Percentiles rank a stretch among this genome's conserved stretches.
These are phyloP conservation scores for Paramecium octaurelia DNA, from an alignment of 73 alveolate species.

Conservation along the genomic window DNA sequence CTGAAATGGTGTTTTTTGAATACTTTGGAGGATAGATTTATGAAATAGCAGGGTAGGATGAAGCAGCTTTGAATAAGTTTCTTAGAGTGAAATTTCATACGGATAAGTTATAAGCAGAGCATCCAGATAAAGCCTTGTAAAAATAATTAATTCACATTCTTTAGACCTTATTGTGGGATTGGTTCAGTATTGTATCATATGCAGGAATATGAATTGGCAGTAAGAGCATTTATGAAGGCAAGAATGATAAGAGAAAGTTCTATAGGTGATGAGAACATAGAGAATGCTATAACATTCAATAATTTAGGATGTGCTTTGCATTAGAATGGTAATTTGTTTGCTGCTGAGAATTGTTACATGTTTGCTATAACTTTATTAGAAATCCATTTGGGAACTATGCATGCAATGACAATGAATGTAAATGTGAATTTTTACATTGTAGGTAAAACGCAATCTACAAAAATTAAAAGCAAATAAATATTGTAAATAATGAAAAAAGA, in stretches of 20 bases:
- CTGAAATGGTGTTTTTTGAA: slow-evolving; percentile 31
- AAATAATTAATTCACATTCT: neutral
- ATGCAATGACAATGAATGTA: slow-evolving; percentile 22
- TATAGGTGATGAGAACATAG: slow-evolving; percentile 26
- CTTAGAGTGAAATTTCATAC: slow-evolving; percentile 19
- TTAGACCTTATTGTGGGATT: slow-evolving; percentile 50
- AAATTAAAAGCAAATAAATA: neutral
- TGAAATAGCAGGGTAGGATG: slow-evolving; percentile 45
- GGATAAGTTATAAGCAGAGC: neutral
- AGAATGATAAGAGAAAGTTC: slow-evolving; percentile 13
- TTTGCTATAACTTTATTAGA: slow-evolving; percentile 42
- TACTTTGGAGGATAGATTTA: slow-evolving; percentile 33
- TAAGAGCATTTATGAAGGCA: slow-evolving; percentile 33
- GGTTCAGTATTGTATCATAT: slow-evolving; percentile 41
- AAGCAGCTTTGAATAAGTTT: slow-evolving; percentile 29
- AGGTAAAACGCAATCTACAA: neutral
- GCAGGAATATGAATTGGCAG: slow-evolving; percentile 36
- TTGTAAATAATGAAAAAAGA: neutral
- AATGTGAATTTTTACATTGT: neutral
- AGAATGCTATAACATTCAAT: slow-evolving; percentile 8
- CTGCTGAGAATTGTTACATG: slow-evolving; percentile 9
- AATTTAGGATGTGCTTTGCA: slow-evolving; percentile 38
- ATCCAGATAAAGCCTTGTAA: slow-evolving; percentile 50
- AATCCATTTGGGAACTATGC: slow-evolving; percentile 29
- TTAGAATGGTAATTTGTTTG: neutral